Evolutionary conservation across 208 protist species (phyloP).

Genomic region (Trypanosoma vivax): DNA sequence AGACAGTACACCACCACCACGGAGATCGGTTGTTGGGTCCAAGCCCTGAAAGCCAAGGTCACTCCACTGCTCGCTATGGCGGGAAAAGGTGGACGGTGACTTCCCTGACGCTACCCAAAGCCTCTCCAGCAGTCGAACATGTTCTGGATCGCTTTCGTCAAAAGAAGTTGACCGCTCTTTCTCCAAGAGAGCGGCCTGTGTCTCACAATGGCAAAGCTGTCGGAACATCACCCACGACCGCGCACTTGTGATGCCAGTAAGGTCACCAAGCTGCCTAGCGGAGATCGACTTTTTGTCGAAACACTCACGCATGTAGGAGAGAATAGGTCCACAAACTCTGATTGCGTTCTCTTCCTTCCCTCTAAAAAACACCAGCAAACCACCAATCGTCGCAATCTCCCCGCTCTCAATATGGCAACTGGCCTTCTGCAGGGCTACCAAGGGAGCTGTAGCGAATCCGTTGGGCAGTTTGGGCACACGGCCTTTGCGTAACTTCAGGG

Average conservation of each 20-base stretch:
- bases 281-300: too few relatives aligned
- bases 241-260: not conserved
- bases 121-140: constrained; percentile 59
- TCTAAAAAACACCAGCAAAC: too few relatives aligned
- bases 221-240: constrained; percentile 36
- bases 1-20: constrained; percentile 73
- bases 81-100: constrained; percentile 27
- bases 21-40: constrained; percentile 84
- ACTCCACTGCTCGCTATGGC: constrained; percentile 47
- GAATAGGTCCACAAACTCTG: too few relatives aligned
- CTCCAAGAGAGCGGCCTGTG: constrained; percentile 39
- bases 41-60: constrained; percentile 84
- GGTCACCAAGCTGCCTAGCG: too few relatives aligned
- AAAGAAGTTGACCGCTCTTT: constrained; percentile 56
- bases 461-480: too few relatives aligned
- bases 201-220: constrained; percentile 38
- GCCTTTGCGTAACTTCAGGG: too few relatives aligned
- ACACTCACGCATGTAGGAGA: too few relatives aligned
- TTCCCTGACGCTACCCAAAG: constrained; percentile 54
- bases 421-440: constrained; percentile 30
- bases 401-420: constrained; percentile 28
- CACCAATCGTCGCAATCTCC: constrained; percentile 16
- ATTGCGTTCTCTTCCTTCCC: too few relatives aligned
- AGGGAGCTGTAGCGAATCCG: too few relatives aligned
- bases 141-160: constrained; percentile 40